Evolutionary conservation across 176 grass and related monocot genomes (phyloP), one percentile per base, ranked within the genome.

Genomic region (Oryza punctata): DNA sequence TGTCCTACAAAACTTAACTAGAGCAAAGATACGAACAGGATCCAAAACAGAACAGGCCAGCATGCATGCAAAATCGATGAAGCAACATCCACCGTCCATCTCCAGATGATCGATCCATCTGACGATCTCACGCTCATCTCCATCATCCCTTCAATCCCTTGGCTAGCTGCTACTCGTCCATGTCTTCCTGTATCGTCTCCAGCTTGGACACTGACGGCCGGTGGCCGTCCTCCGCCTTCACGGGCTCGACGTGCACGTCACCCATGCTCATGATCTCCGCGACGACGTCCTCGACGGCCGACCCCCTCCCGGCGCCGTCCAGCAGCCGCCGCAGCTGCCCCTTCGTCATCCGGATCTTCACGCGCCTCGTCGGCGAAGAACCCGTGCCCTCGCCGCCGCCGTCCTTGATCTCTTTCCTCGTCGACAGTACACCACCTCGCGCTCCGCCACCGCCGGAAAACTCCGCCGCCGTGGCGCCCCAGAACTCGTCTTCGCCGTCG

Each of bases 331-430:
- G 73, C 46, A 84, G 73, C 82, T 84, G 82, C 1, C 82, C 82
- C 47, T 77, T 85, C 16, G 82, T 85, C 82, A 77, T 77, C 35
- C 82, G 68, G 65, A 85, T 69, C 82, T 69, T 84, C 30, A 84
- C 24, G 10, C 65, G 47, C 64, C 10, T 61, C 8, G 57, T 24
- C 57, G 57, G n/a, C 57, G 57, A 24, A 9, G 32, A 33, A 33
- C 12, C 2, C 19, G 8, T 3, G 5, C 18, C 15, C 0, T 1
- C n/a, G n/a, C 3, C n/a, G 21, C n/a, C 66, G 6, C 63, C 45
- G 43, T 44, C 13, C 29, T 43, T 67, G 33, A 35, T 35, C 32
- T 13, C 61, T 2, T 23, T 10, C 13, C 18, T 5, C 28, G 63
- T 18, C 47, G 15, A 50, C 15, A 16, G 15, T 16, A 9, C 15